A percentile compares a stretch with the other conserved stretches of the same genome.
phyloP scores from a whole-genome alignment of 305 asterid genomes.

The Fraxinus baroniana region DNA sequence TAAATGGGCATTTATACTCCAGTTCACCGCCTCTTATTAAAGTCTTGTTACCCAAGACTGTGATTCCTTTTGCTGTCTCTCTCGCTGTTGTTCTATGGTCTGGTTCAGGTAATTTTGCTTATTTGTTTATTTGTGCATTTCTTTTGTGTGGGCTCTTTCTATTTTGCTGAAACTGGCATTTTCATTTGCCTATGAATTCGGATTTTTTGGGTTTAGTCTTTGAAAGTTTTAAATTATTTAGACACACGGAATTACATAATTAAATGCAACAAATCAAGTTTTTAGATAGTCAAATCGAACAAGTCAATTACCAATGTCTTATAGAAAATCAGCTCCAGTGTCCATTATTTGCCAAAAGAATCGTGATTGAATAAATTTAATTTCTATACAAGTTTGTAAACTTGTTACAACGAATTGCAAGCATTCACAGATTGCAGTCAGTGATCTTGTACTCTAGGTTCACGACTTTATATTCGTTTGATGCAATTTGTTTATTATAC shows the following conservation, averaged over 20 bases:
- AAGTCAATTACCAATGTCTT: background rate
- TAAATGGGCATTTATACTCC: conserved; percentile 15
- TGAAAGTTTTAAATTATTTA: too few species aligned
- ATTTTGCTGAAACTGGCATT: background rate
- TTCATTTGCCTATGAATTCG: background rate
- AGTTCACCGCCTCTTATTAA: conserved; percentile 12
- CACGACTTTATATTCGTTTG: background rate
- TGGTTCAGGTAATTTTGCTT: conserved; percentile 39
- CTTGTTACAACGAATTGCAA: background rate
- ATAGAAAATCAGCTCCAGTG: background rate
- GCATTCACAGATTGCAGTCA: background rate
- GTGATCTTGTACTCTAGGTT: background rate
- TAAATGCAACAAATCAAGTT: too few species aligned
- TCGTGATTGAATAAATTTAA: background rate
- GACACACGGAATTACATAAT: too few species aligned
- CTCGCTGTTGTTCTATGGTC: conserved; percentile 45
- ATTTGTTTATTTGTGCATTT: background rate
- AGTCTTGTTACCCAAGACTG: conserved; percentile 30
- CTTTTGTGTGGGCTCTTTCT: conserved; percentile 1
- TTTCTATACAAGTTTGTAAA: background rate
- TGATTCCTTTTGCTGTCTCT: conserved; percentile 49
- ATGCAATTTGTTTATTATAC: background rate
- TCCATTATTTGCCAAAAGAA: background rate
- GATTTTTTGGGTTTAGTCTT: background rate
- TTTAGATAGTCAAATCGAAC: too few species aligned